These are phyloP conservation scores for Lactarius indigo DNA, from an alignment of 768 basidiomycete genomes.

Conservation along the genomic window DNA sequence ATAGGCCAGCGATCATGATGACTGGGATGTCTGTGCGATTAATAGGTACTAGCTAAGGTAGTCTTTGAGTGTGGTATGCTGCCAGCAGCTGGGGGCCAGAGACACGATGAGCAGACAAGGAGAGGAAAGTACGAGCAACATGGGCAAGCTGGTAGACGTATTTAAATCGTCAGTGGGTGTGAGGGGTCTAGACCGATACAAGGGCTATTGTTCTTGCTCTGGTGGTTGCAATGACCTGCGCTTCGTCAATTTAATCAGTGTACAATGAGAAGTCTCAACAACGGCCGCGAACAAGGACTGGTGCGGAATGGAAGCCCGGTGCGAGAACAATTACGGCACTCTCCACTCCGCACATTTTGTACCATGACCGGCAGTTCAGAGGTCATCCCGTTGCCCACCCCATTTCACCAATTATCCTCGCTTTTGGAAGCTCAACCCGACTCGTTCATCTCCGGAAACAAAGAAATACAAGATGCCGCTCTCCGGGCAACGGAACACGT, in stretches of 20 bases:
- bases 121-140: not conserved
- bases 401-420: slow-evolving; percentile 49
- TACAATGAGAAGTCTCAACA: not conserved
- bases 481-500: slow-evolving; percentile 68
- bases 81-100: slow-evolving; percentile 19
- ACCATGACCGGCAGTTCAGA: slow-evolving; percentile 16
- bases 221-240: not conserved
- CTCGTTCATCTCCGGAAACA: slow-evolving; percentile 50
- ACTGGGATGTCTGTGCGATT: slow-evolving; percentile 7
- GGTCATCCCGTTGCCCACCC: slow-evolving; percentile 32
- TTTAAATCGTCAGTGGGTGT: slow-evolving; percentile 6
- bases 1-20: slow-evolving; percentile 67
- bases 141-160: not conserved
- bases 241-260: not conserved
- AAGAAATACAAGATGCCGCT: slow-evolving; percentile 53
- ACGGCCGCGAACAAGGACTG: not conserved
- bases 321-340: not conserved
- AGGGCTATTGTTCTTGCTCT: slow-evolving; percentile 6
- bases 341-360: not conserved
- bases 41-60: slow-evolving; percentile 24
- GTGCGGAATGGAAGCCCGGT: not conserved
- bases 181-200: not conserved
- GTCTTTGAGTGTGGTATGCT: slow-evolving; percentile 20
- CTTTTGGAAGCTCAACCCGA: slow-evolving; percentile 54
- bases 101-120: not conserved